Evolutionary conservation across 345 rosid genomes (phyloP), one percentile per base, ranked within the genome.

Genomic region (Pistacia vera): DNA sequence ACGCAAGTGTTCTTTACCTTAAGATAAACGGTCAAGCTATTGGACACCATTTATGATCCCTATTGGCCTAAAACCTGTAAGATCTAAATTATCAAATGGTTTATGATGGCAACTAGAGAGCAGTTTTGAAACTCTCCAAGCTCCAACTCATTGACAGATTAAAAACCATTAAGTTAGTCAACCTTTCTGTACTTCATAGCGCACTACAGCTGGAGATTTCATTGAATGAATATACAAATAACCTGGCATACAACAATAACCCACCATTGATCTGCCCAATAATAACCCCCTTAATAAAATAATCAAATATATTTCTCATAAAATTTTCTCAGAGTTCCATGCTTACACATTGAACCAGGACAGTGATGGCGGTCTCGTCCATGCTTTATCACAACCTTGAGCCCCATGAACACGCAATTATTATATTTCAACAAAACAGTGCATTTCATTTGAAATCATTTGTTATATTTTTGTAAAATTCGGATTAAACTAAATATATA

Each of bases 201-300:
- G 78, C 66, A 82, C 46, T 44, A 82, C 96, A 91, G 91, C 92
- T 88, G 88, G 82, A 84, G 80, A 66, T 80, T 81, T 83, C 63
- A 68, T 74, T 60, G 59, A 72, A 71, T 63, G 65, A 68, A 63
- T 81, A 66, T 48, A 54, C 30, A 79, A 72, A 51, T 68, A 79
- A 74, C 72, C 86, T 80, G 88, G 84, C 86, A 74, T 54, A 63
- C 87, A 82, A 81, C 89, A 74, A 64, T 48, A 59, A 25, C 81
- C 81, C 83, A 54, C 72, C 79, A 38, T 71, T 60, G 71, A 78
- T 10, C 72, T 71, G 63, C 66, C 46, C 46, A 41, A 41, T 41
- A 30, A 30, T 75, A 80, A 25, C 55, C 44, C 66, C 72, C 38
- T 63, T 35, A 60, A 80, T 35, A 60, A 80, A 83, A 75, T 38